Evolutionary conservation across 140 eudicot species (phyloP), one percentile per base, ranked within the genome.

Genomic region (Anethum foeniculum): DNA sequence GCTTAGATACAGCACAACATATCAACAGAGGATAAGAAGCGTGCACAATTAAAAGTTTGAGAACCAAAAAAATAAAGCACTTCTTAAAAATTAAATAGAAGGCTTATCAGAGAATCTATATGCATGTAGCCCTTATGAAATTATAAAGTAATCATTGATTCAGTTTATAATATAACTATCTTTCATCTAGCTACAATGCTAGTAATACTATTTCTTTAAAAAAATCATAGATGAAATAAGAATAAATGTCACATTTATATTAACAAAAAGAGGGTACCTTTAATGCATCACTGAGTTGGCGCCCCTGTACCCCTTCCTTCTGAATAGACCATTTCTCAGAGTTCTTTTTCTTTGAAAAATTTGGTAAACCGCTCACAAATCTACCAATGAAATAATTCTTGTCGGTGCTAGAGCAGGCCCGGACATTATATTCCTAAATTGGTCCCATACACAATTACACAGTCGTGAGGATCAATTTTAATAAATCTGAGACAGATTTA

Each of bases 271-370:
- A 39, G 71, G 32, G 48, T 92, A 95, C 99, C 93, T 93, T 83
- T 51, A 90, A 80, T 36, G 89, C 79, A 76, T 92, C 99, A 38
- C 92, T 84, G 84, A 90, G 75, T 86, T 92, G 97, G 78, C 99
- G 99, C 82, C 97, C 97, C 82, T 92, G 97, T 83, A 92, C 82
- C 62, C 97, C 97, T 89, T 95, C 99, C 80, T 95, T 95, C 82
- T 88, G 95, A 44, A 95, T 84, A 69, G 96, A 84, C 99, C 99
- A 95, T 60, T 91, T 92, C 79, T 95, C 96, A 43, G 86, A 77
- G 79, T 87, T 91, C 87, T 92, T 92, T 93, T 92, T 95, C 89
- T 91, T 94, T 12, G 97, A 88, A 75, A 92, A 92, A 80, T 81
- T 86, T 15, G 99, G 99, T 79, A 95, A 85, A 34, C 99, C 99